Evolutionary conservation across 768 basidiomycete genomes (phyloP), one percentile per base, ranked within the genome.

Genomic region (Tephrocybe sp.): DNA sequence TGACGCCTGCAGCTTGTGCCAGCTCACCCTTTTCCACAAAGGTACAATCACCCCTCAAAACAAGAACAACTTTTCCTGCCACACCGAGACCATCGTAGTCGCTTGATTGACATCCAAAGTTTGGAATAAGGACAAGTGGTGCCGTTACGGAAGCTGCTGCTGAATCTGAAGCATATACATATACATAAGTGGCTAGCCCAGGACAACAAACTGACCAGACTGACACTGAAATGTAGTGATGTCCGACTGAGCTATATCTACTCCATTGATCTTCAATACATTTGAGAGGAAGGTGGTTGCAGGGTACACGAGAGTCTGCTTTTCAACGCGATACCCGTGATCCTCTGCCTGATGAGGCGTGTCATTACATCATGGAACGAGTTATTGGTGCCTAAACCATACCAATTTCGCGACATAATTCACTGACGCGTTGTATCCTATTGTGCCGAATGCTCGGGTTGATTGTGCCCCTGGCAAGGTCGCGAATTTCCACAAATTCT

Each of bases 231-330:
- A 53, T 4, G 67, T 57, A 11, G 43, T 55, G 21, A 65, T 63
- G 9, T 62, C 54, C 6, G 64, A 59, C 45, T 55, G 61, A 3
- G 45, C 31, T 9, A 53, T 31, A 5, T 47, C 49, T 18, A 27
- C 40, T 25, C 37, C 43, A 22, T 38, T 26, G 30, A 55, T 47
- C 36, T 44, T 42, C 15, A 53, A 30, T 9, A 36, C 27, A 40
- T 55, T 51, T 13, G 47, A 45, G 21, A 55, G 19, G 31, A 55
- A 43, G 24, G 49, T 51, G 11, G 49, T 51, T 28, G 54, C 47
- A n/a, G 64, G 55, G 55, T 65, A 64, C 9, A 60, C 55, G 52
- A 67, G 63, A 13, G 65, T 67, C 47, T 69, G 64, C 18, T 55
- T 47, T 11, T 55, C 49, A 15, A 61, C 64, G 39, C 61, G 59